Conservation (phyloP, 139 green algal species). For the Closterium sp. region DNA sequence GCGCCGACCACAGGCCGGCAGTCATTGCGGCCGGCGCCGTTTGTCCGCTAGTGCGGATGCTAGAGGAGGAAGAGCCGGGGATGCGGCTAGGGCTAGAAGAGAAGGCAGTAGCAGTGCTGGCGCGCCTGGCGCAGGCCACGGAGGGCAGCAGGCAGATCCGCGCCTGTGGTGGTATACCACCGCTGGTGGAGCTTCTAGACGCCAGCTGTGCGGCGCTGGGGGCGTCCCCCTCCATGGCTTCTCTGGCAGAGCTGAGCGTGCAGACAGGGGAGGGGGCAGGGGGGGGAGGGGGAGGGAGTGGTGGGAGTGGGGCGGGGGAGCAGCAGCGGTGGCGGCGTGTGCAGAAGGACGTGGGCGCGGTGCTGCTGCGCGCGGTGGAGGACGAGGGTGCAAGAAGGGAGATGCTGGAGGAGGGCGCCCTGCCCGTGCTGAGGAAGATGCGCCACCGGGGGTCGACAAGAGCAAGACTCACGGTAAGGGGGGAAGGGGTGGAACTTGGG, state of each 20-base stretch:
- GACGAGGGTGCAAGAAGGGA: not conserved
- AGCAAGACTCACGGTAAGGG: not conserved
- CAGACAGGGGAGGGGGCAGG: not conserved
- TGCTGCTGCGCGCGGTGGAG: not conserved
- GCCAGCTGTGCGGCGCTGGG: not conserved
- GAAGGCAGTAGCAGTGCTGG: not conserved
- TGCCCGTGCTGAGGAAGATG: not conserved
- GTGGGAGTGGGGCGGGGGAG: not conserved
- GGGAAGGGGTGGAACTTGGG: not conserved
- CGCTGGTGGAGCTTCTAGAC: not conserved
- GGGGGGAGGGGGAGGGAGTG: not conserved
- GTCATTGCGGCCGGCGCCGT: constrained; percentile 1
- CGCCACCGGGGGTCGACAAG: not conserved
- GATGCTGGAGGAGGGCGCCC: not conserved
- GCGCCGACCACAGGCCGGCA: not conserved
- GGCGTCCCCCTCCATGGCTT: not conserved
- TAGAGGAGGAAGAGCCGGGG: not conserved
- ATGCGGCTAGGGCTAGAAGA: constrained; percentile 5
- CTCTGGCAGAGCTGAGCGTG: not conserved
- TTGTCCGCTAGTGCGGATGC: constrained; percentile 1
- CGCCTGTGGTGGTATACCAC: not conserved
- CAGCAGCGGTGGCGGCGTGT: not conserved
- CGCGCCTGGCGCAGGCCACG: not conserved
- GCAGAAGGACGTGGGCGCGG: not conserved
- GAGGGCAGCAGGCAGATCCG: not conserved